Percentiles rank a stretch among this genome's conserved stretches.
phyloP scores from a whole-genome alignment of 176 grass and related monocot genomes.

The Otatea glauca region DNA sequence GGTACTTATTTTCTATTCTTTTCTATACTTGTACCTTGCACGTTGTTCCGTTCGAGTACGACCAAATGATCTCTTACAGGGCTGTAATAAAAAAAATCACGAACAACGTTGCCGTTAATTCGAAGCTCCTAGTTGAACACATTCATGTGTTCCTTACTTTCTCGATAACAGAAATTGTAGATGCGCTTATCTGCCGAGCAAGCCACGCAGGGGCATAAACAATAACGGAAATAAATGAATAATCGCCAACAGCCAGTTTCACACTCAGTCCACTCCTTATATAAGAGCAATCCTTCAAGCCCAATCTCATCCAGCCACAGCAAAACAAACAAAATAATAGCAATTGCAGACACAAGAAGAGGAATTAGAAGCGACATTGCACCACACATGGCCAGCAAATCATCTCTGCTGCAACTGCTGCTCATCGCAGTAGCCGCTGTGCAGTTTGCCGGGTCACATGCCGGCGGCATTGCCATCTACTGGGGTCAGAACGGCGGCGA shows the following conservation, averaged over 20 bases:
- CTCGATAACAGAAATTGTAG: neutral
- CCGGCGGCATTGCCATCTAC: constrained; percentile 47
- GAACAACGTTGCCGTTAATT: constrained; percentile 15
- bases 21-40: neutral
- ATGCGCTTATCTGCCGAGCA: neutral
- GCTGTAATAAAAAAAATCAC: neutral
- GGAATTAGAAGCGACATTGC: neutral
- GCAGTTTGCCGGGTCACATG: neutral
- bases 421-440: constrained; percentile 10
- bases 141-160: neutral
- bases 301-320: neutral
- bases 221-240: neutral
- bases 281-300: neutral
- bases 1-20: neutral
- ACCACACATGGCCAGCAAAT: constrained; percentile 11
- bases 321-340: neutral
- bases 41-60: neutral
- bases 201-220: neutral
- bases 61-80: neutral
- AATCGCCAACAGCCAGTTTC: too few relatives aligned
- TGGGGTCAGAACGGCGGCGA: constrained; percentile 54
- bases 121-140: neutral
- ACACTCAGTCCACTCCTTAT: too few relatives aligned
- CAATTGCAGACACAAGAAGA: neutral
- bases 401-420: constrained; percentile 31